Base-by-base conservation (phyloP, 1,284 basidiomycete genomes). In the Xanthoconium separans region DNA sequence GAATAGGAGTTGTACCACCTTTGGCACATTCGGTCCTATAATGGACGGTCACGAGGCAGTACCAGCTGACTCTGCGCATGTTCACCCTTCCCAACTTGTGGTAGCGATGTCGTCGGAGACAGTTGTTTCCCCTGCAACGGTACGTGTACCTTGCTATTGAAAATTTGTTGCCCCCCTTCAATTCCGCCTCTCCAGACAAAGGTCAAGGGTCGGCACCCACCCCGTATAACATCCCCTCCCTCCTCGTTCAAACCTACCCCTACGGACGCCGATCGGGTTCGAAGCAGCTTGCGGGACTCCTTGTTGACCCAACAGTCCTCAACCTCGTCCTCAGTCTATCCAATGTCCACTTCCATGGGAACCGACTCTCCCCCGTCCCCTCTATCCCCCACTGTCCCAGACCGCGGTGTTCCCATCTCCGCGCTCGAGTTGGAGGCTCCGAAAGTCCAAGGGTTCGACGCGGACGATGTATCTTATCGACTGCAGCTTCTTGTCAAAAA, bases 401-500 rank as follows among this genome's bases (percentile, higher is more conserved):
- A 71, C 29, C 77, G 77, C 24, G 73, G 76, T 36, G 65, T 75
- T 30, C 73, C 77, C 42, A 62, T 77, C 31, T 73, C 77, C 18
- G 76, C 79, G 15, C 73, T 81, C 36, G 78, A 79, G 59, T 76
- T 84, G 2, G 76, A 75, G 6, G 73, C 65, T n/a, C 57, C 55
- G 55, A 73, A 43, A 45, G 70, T 77, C 39, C 74, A 81, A 51
- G 79, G 80, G 45, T 87, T 86, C 63, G 84, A 89, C 61, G 77
- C 80, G 18, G 90, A 92, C 69, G 89, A 92, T 63, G 89, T 92
- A 34, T 84, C 88, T 24, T 88, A 90, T 71, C 85, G 89, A 27
- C 80, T 92, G 18, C 84, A 84, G 42, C 77, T 92, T 47, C 80
- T 92, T 42, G 84, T 92, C 52, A 88, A 86, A 68, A 92, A 92